phyloP scores from a whole-genome alignment of 176 grass and related monocot genomes.

The Carex pumila region DNA sequence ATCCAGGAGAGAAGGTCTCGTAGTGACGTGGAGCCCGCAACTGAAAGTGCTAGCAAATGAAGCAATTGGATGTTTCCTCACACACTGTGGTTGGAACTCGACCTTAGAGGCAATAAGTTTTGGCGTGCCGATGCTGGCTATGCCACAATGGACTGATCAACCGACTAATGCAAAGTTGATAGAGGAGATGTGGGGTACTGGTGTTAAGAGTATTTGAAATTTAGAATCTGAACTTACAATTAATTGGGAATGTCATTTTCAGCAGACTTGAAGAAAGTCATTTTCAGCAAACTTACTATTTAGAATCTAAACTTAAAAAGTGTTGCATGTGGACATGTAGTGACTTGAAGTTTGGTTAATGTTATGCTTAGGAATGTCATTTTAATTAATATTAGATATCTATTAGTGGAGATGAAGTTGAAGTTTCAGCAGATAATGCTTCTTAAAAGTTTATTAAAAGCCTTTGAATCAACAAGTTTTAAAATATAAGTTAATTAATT shows the following conservation, averaged over 20 bases:
- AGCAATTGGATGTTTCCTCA: conserved; percentile 60
- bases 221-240: not conserved
- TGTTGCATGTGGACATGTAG: not conserved
- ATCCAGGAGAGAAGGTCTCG: conserved; percentile 22
- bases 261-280: no score
- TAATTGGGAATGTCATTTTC: not conserved
- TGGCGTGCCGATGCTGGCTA: conserved; percentile 43
- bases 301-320: not conserved
- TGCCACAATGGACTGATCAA: conserved; percentile 46
- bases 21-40: conserved; percentile 56
- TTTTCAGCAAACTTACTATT: no score
- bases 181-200: conserved; percentile 29
- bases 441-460: not conserved
- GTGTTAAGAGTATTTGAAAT: conserved; percentile 8
- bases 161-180: conserved; percentile 30
- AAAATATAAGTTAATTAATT: not conserved
- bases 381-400: not conserved
- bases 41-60: conserved; percentile 44
- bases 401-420: not conserved
- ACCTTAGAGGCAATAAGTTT: conserved; percentile 51
- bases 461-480: not conserved
- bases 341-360: not conserved
- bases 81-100: conserved; percentile 74
- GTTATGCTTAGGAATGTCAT: not conserved
- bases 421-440: not conserved